A percentile compares a stretch with the other conserved stretches of the same genome.
These are phyloP conservation scores for Xanthoceras sorbifolium DNA, from an alignment of 345 rosid genomes.

Conservation along the genomic window DNA sequence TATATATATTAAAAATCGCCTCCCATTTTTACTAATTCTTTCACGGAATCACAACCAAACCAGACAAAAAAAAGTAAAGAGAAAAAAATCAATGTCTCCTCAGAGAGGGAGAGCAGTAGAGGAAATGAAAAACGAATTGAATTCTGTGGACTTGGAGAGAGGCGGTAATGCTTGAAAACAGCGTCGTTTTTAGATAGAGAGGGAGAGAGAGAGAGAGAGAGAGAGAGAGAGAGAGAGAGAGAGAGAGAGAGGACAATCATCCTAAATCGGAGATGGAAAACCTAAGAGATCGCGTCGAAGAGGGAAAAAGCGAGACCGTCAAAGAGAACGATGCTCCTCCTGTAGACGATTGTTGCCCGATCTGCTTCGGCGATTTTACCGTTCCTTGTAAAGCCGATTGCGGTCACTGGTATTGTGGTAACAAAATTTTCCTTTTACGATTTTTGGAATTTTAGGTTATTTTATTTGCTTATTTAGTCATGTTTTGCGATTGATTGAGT, in stretches of 20 bases:
- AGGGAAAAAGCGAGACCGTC: slow-evolving; percentile 14
- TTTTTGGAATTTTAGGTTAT: not conserved
- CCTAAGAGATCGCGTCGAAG: not conserved
- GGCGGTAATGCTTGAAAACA: not conserved
- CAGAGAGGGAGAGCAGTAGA: not conserved
- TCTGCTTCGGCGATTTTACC: slow-evolving; percentile 68
- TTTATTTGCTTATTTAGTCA: not conserved
- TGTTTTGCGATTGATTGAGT: not conserved
- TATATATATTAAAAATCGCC: too few relatives aligned
- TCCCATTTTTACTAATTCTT: too few relatives aligned
- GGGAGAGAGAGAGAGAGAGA: not conserved
- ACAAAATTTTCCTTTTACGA: not conserved
- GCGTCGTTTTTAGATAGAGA: not conserved
- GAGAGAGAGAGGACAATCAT: not conserved
- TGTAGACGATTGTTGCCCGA: slow-evolving; percentile 77
- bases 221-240: not conserved
- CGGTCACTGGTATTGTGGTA: slow-evolving; percentile 97
- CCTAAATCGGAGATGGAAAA: slow-evolving; percentile 1
- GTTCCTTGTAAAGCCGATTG: slow-evolving; percentile 77
- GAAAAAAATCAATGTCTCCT: not conserved
- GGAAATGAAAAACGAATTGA: not conserved
- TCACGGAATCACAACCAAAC: too few relatives aligned
- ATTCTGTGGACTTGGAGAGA: not conserved
- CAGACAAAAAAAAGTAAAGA: too few relatives aligned
- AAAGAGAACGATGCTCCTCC: slow-evolving; percentile 52